Base-by-base conservation (phyloP, 495 filamentous ascomycete genomes). In the Daldinia concentrica region DNA sequence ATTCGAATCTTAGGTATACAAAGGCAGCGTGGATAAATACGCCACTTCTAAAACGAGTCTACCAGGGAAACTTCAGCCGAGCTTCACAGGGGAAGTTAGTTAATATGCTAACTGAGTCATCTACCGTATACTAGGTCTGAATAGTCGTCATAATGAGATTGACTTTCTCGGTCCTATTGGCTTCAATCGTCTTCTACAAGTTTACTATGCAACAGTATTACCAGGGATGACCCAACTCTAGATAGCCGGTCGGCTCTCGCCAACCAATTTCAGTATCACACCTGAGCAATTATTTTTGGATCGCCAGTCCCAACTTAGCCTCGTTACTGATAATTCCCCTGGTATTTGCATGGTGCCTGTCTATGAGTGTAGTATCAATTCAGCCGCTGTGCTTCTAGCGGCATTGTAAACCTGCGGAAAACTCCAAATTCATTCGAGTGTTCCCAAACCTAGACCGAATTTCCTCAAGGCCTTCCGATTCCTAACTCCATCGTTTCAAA, bases 401-500 rank as follows among this genome's bases (percentile, higher is more conserved):
- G 12, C 32, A 17, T 48, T 52, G 36, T 50, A 29, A 62, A 48
- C 30, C 41, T 41, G 54, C 19, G 48, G 17, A 72, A 30, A 63
- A 52, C 58, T 36, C 58, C 51, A 34, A 45, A 39, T 29, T 50
- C 39, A 51, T 45, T 43, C 39, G 34, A 39, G 26, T 22, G 26
- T 32, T 26, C 19, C 60, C 19, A 8, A 43, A 34, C 64, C 41
- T 30, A 51, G 19, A 15, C 37, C 51, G 58, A 63, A 58, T 41
- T 59, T 43, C 32, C 45, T 55, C 52, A 4, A 66, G 66, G 63
- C 64, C 62, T 55, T 57, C 58, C 41, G 41, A 30, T 48, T 32
- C 64, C 60, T n/a, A 68, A 72, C 60, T 61, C 64, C 64, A 12
- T 7, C 36, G 41, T 29, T 64, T 60, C 26, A 51, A 65, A 58